A percentile compares a stretch with the other conserved stretches of the same genome.
phyloP scores from a whole-genome alignment of 257 asterid genomes.

The Voacanga thouarsii region DNA sequence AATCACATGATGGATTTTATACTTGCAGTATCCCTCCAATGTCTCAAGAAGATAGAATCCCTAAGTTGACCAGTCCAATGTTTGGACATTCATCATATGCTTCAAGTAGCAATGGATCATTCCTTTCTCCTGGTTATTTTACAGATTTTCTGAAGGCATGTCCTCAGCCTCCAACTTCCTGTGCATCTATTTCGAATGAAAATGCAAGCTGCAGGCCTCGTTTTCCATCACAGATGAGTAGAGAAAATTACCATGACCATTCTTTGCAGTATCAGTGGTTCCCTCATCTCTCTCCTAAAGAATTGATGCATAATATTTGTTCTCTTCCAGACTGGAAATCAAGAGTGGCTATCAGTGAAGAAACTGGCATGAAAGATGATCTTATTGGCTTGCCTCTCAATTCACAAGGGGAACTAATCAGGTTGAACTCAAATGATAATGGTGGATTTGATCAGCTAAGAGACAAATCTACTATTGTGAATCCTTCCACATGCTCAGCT shows the following conservation, averaged over 20 bases:
- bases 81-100: constrained; percentile 21
- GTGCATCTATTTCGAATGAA: constrained; percentile 12
- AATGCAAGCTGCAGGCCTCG: constrained; percentile 19
- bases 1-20: constrained; percentile 19
- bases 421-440: constrained; percentile 34
- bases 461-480: constrained; percentile 23
- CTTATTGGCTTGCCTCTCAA: constrained; percentile 67
- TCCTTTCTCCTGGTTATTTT: constrained; percentile 31
- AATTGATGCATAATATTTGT: constrained; percentile 31
- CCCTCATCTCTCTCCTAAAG: constrained; percentile 40
- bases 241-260: constrained; percentile 25
- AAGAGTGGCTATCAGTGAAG: constrained; percentile 21
- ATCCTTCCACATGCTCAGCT: constrained; percentile 32
- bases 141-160: constrained; percentile 35
- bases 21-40: constrained; percentile 23
- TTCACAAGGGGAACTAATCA: constrained; percentile 63
- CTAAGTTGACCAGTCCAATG: constrained; percentile 20
- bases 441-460: constrained; percentile 32
- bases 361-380: constrained; percentile 27
- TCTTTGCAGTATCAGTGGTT: constrained; percentile 33
- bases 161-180: constrained; percentile 31
- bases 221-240: constrained; percentile 25
- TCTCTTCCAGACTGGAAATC: constrained; percentile 33
- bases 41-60: constrained; percentile 29
- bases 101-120: constrained; percentile 21